A percentile compares a stretch with the other conserved stretches of the same genome.
These are phyloP conservation scores for Metschnikowia reukaufii DNA, from an alignment of 805 yeast genomes.

Conservation along the genomic window DNA sequence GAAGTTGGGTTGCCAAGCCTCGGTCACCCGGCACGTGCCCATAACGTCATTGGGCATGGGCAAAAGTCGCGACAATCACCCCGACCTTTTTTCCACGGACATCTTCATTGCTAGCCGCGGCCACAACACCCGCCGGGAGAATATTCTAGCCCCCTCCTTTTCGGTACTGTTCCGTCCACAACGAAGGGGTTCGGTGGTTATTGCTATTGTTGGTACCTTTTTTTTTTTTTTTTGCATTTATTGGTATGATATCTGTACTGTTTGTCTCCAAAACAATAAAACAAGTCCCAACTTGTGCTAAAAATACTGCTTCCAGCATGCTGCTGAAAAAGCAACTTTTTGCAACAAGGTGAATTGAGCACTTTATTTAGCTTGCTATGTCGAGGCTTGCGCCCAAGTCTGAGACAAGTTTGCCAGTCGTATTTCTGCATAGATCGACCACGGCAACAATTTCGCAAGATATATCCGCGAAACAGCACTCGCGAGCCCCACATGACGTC, in stretches of 20 bases:
- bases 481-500: slow-evolving; percentile 7
- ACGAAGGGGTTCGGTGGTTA: too few species aligned
- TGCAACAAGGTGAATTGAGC: background rate
- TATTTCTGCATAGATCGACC: slow-evolving; percentile 2
- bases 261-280: background rate
- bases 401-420: slow-evolving; percentile 4
- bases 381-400: background rate
- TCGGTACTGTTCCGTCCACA: too few species aligned
- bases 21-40: too few species aligned
- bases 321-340: too few species aligned
- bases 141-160: background rate
- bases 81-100: background rate
- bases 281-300: background rate
- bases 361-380: background rate
- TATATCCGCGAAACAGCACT: slow-evolving; percentile 1
- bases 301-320: background rate
- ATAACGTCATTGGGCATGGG: background rate
- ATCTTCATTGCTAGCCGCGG: background rate
- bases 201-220: background rate
- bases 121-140: background rate
- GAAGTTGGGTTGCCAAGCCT: background rate
- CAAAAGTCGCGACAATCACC: background rate
- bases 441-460: slow-evolving; percentile 4
- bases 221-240: background rate
- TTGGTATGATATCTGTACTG: background rate